Base-by-base conservation (phyloP, 768 basidiomycete species). In the Leccinum incarnatum region DNA sequence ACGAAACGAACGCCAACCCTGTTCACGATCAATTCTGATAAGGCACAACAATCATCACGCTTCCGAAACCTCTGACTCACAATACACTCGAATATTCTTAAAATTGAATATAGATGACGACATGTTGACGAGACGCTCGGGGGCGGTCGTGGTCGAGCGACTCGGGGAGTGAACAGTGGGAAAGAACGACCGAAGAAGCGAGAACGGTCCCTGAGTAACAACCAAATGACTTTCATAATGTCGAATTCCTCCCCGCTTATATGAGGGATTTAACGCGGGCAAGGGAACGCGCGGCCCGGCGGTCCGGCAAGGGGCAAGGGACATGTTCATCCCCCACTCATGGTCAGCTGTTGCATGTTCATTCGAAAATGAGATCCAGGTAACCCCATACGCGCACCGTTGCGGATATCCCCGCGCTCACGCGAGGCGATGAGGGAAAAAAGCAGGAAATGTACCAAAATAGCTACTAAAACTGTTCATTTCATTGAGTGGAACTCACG, bases 1-100 rank as follows among this genome's bases (percentile, higher is more conserved):
- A 91, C 0, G 79, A 85, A 59, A 87, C 75, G 67, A 90, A 86
- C 1, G 88, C 88, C 64, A 90, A 72, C 81, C 86, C 88, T 90
- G 61, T 8, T 37, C 6, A 42, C 10, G 37, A n/a, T 40, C 6
- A 36, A 36, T 34, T 34, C 34, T 7, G 17, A n/a, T 40, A 10
- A 42, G 42, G 42, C 10, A 42, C 42, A 11, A 19, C 10, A 42
- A 6, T 36, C 36, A 10, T 36, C n/a, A 19, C 10, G n/a, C 10
- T 42, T 42, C 42, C n/a, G 5, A 42, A 19, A 42, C 42, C 2
- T 19, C 10, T 32, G 68, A 58, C 84, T 53, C 54, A 86, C 86
- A 87, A 59, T 88, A 88, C 3, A 87, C 87, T 8, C 86, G 81
- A 54, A 82, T 81, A 65, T 88, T 88, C 74, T 80, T 77, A 36